Base-by-base conservation (phyloP, 2,329 filamentous ascomycete species). In the Colletotrichum sp. region DNA sequence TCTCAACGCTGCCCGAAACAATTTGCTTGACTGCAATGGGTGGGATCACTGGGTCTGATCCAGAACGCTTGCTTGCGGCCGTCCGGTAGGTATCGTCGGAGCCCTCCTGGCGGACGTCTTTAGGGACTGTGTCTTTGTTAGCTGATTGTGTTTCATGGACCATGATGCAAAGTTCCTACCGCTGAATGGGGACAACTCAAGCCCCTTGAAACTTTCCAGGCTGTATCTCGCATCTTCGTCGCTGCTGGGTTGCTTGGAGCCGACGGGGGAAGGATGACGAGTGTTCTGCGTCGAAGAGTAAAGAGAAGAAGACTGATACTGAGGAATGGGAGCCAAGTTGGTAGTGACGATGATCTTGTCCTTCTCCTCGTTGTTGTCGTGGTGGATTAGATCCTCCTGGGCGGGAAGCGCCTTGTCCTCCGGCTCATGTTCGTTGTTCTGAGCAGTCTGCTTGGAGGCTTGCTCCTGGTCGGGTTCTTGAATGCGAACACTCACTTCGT, bases 111-210 rank as follows among this genome's bases (percentile, higher is more conserved):
- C 60, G 44, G 39, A 59, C 18, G n/a, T 30, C 18, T 6, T 60
- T 15, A 18, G 36, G n/a, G 5, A 39, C 64, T 76, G 21, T 15
- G 9, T 16, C 0, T 13, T n/a, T 13, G 21, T 75, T 52, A 75
- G 64, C 65, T 30, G 30, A 13, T 4, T 39, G 8, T 2, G 36
- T 21, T 5, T 12, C 1, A 16, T 52, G 3, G 21, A 15, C 6
- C 10, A 44, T 21, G 5, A 24, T 28, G 24, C 9, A 57, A 32
- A 26, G 9, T 24, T 77, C 83, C 76, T 67, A 84, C 85, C 83
- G 39, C 78, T 80, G 57, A 85, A 83, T 21, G 85, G 84, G 5
- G 83, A 84, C 24, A 85, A 70, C 39, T 85, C 80, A 57, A 86
- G 80, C 10, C 78, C 83, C 60, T 86, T 79, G 3, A 86, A 75